phyloP scores from a whole-genome alignment of 345 rosid species.

The Gossypium turneri region DNA sequence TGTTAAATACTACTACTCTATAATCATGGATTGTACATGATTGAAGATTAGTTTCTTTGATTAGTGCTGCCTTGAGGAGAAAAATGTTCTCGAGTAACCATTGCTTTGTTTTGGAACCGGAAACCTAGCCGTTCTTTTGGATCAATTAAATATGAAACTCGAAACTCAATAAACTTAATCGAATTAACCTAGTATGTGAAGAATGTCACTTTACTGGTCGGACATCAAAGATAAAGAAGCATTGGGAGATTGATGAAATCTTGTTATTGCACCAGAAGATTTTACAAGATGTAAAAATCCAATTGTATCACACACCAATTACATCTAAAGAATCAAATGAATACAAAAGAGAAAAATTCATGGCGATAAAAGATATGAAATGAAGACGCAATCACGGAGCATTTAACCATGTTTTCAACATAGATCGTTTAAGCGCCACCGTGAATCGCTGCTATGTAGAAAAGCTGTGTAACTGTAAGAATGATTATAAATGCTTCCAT shows the following conservation, averaged over 20 bases:
- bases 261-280: not conserved
- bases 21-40: not conserved
- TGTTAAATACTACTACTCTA: not conserved
- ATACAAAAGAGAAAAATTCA: not conserved
- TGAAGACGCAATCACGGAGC: not conserved
- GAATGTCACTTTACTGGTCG: not conserved
- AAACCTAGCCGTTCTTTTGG: not conserved
- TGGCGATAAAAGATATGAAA: not conserved
- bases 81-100: not conserved
- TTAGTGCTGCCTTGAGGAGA: not conserved
- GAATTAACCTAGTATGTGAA: not conserved
- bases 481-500: constrained; percentile 93
- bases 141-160: not conserved
- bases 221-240: not conserved
- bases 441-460: constrained; percentile 74
- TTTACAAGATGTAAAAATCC: constrained; percentile 4
- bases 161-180: not conserved
- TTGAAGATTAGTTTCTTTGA: not conserved
- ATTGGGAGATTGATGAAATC: constrained; percentile 1
- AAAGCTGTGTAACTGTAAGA: constrained; percentile 74
- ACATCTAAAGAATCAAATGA: constrained; percentile 10
- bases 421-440: constrained; percentile 19
- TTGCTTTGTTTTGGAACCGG: not conserved
- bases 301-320: constrained; percentile 17
- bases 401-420: not conserved